Conservation (phyloP, 768 basidiomycete genomes). For the Hericium alpestre region DNA sequence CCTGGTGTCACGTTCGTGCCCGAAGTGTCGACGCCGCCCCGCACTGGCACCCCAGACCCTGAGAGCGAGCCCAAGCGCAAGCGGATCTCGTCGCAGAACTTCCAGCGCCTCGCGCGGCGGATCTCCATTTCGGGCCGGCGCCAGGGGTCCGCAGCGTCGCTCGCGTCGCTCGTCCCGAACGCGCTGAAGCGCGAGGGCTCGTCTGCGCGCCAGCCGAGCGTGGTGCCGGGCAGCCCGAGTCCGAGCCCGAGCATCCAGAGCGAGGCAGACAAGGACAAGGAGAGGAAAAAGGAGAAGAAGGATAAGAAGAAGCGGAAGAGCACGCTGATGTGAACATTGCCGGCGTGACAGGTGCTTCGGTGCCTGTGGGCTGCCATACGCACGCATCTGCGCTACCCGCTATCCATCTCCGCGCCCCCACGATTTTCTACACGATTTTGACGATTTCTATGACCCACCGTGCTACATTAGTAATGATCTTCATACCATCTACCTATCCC, state of each 20-base stretch:
- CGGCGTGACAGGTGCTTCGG: too few species aligned
- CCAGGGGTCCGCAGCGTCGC: constrained; percentile 32
- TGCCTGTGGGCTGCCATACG: not conserved
- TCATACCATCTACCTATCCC: not conserved
- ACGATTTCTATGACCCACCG: not conserved
- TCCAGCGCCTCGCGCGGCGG: constrained; percentile 67
- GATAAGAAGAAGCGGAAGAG: constrained; percentile 53
- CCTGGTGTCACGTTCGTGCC: constrained; percentile 62
- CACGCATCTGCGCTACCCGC: not conserved
- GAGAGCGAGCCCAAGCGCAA: constrained; percentile 71
- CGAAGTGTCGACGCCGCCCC: constrained; percentile 44
- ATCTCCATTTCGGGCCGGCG: constrained; percentile 59
- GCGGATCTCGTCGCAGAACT: constrained; percentile 76
- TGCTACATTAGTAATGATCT: constrained; percentile 16
- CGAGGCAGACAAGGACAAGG: constrained; percentile 36
- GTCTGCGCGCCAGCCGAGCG: constrained; percentile 3
- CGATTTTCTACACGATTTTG: not conserved
- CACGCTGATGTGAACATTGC: constrained; percentile 25
- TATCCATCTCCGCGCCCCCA: not conserved
- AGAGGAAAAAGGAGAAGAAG: constrained; percentile 37
- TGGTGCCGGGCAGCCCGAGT: constrained; percentile 31
- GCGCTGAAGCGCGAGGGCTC: constrained; percentile 39
- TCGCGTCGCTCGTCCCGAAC: constrained; percentile 37
- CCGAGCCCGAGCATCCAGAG: constrained; percentile 43
- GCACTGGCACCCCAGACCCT: constrained; percentile 62